These are phyloP conservation scores for Marasmius tenuissimus DNA, from an alignment of 1,284 basidiomycete genomes.

Conservation along the genomic window DNA sequence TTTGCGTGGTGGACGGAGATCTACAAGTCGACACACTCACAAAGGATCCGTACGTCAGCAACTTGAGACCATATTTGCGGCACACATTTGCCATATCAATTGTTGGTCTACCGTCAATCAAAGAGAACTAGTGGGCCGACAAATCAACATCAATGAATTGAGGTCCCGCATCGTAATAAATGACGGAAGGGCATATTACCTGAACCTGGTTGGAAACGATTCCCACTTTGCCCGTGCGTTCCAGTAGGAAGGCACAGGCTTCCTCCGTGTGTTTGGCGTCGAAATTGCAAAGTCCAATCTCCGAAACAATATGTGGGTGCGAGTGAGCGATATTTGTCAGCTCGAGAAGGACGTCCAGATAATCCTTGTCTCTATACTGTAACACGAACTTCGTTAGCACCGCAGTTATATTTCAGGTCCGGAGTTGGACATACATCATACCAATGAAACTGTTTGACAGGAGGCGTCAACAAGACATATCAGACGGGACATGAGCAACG, in stretches of 20 bases:
- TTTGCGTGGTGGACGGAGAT: constrained; percentile 10
- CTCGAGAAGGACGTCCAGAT: constrained; percentile 49
- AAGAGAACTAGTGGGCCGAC: constrained; percentile 45
- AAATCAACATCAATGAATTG: background rate
- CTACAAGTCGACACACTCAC: constrained; percentile 34
- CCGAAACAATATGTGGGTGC: constrained; percentile 40
- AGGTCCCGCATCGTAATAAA: background rate
- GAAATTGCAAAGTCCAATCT: constrained; percentile 66
- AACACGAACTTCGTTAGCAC: constrained; percentile 26
- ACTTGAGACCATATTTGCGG: constrained; percentile 51
- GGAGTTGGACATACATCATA: constrained; percentile 12
- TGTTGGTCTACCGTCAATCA: constrained; percentile 58
- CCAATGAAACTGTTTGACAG: constrained; percentile 17
- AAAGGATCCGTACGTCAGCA: constrained; percentile 61
- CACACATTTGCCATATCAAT: constrained; percentile 60
- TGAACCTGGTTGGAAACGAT: constrained; percentile 71
- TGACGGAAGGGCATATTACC: constrained; percentile 28
- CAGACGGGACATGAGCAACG: background rate
- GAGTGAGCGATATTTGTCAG: constrained; percentile 36
- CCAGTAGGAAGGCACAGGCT: constrained; percentile 47
- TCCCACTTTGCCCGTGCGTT: constrained; percentile 39
- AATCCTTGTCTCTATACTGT: constrained; percentile 57
- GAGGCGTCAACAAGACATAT: background rate
- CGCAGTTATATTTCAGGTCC: background rate
- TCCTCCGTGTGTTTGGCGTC: constrained; percentile 55